A percentile compares a stretch with the other conserved stretches of the same genome.
Conservation (phyloP, 208 protist species). For the Trypanosoma lewisi region DNA sequence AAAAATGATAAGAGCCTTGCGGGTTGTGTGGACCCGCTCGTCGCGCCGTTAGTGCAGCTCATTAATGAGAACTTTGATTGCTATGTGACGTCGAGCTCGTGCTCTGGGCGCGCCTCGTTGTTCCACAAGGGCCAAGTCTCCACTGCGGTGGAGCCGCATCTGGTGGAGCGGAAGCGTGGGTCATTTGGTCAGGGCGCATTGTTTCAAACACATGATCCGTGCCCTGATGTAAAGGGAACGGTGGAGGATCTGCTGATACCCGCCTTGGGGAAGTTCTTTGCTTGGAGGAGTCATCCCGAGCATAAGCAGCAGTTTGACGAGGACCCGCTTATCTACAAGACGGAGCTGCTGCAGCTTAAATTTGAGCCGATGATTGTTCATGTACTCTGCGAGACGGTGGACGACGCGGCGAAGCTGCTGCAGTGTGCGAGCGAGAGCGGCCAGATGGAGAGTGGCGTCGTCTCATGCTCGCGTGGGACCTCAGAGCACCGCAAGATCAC, state of each 20-base stretch:
- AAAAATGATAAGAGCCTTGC: slow-evolving; percentile 80
- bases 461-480: slow-evolving; percentile 62
- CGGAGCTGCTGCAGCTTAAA: slow-evolving; percentile 79
- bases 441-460: slow-evolving; percentile 73
- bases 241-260: slow-evolving; percentile 32
- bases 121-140: slow-evolving; percentile 64
- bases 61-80: slow-evolving; percentile 54
- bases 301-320: slow-evolving; percentile 8
- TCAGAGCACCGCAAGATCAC: slow-evolving; percentile 59
- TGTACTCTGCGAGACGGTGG: slow-evolving; percentile 54
- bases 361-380: slow-evolving; percentile 89
- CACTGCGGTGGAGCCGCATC: background rate
- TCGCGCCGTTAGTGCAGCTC: slow-evolving; percentile 43
- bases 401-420: slow-evolving; percentile 52
- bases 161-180: slow-evolving; percentile 59
- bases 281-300: too few species aligned
- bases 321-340: slow-evolving; percentile 24
- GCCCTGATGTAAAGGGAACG: slow-evolving; percentile 27
- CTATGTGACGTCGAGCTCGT: slow-evolving; percentile 84
- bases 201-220: slow-evolving; percentile 72
- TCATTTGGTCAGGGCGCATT: slow-evolving; percentile 55
- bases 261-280: slow-evolving; percentile 37
- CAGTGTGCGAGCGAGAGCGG: slow-evolving; percentile 74
- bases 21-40: slow-evolving; percentile 59
- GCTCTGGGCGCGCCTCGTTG: slow-evolving; percentile 62